Base-by-base conservation (phyloP, 495 filamentous ascomycete genomes). In the Niebla homalea region DNA sequence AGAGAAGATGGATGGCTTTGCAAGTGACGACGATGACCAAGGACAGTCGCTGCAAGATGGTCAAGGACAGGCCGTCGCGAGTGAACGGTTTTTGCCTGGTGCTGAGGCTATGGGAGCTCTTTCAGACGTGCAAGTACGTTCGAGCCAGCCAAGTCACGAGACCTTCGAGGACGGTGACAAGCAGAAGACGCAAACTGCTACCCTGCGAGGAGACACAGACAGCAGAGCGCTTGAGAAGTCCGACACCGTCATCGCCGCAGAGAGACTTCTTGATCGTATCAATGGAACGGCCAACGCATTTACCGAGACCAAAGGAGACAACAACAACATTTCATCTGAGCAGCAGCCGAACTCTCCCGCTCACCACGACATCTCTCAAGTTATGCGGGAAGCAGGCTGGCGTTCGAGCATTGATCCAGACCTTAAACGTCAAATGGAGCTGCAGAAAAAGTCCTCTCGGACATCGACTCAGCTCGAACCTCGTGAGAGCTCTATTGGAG, bases 381-480 rank as follows among this genome's bases (percentile, higher is more conserved):
- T 70, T 32, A 67, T 69, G 15, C 60, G 57, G 22, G 67, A 69
- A 36, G 65, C 65, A 22, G 67, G 67, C 11, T 70, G 67, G 61
- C 62, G 61, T 18, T 65, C 65, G 36, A 61, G 57, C 36, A 51
- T 70, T 36, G 56, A 59, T n/a, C 60, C 64, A 6, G 62, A 60
- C 20, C 55, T 57, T n/a, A 56, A 59, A 37, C 19, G 53, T 57
- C 12, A 51, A 52, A 32, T 44, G 18, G 55, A 56, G 29, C 1
- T 32, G 29, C 29, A 32, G 2, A 32, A 12, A 2, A 7, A 2
- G 2, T 7, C 29, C 5, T 32, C 29, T 11, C 29, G 2, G 7
- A 32, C 8, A 12, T 12, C 29, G 7, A 32, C 29, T 8, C 38
- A 23, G 52, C 6, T 37, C 40, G 48, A 54, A 46, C 8, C 46